A percentile compares a stretch with the other conserved stretches of the same genome.
Evolutionary conservation across 495 filamentous ascomycete species (phyloP).

Genomic region (Penicillium flavigenum): DNA sequence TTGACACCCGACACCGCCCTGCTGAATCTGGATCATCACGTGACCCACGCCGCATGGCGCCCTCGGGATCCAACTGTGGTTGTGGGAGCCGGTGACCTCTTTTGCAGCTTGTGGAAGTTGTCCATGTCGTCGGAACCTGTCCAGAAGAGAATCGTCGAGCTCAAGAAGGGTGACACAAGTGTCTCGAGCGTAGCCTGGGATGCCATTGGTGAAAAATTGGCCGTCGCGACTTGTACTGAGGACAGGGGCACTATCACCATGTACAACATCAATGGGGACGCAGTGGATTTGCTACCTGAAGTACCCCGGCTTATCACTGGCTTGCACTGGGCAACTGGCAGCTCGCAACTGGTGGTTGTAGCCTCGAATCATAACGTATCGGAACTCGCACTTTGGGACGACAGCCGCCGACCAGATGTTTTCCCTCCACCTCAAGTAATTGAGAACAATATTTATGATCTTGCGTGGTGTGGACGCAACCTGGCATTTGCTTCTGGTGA

Average conservation of each 20-base stretch:
- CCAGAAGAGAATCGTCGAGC: conserved; percentile 41
- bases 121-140: conserved; percentile 40
- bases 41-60: conserved; percentile 75
- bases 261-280: conserved; percentile 62
- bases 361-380: conserved; percentile 43
- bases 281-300: conserved; percentile 49
- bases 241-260: conserved; percentile 64
- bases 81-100: conserved; percentile 72
- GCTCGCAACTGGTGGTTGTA: conserved; percentile 44
- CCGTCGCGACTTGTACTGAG: conserved; percentile 65
- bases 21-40: conserved; percentile 60
- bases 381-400: conserved; percentile 49
- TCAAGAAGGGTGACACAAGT: conserved; percentile 36
- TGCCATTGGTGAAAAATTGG: conserved; percentile 61
- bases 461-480: conserved; percentile 38
- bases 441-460: conserved; percentile 39
- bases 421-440: conserved; percentile 42
- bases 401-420: conserved; percentile 41
- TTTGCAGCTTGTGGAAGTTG: conserved; percentile 78
- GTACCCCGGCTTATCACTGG: conserved; percentile 47
- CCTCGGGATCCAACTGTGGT: conserved; percentile 71
- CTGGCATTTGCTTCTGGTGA: conserved; percentile 43
- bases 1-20: conserved; percentile 66
- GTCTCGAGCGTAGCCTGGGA: conserved; percentile 70
- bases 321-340: conserved; percentile 41